Evolutionary conservation across 2,329 filamentous ascomycete genomes (phyloP), one percentile per base, ranked within the genome.

Genomic region (Myriosclerotinia curreyana): DNA sequence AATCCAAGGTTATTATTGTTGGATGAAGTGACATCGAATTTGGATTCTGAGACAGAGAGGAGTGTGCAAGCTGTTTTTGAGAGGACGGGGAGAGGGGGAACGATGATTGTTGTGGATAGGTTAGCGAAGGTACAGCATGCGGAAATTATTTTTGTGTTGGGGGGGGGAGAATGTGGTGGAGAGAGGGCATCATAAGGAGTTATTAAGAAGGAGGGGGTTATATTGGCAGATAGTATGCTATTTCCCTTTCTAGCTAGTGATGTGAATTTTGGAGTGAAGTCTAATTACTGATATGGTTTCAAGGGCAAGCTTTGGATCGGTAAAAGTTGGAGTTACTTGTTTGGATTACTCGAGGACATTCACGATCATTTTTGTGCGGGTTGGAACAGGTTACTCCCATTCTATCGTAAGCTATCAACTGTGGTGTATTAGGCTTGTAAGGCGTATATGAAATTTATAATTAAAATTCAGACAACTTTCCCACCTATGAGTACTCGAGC

Each of bases 41-140:
- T 87, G 0, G 84, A 86, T 67, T 81, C 81, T 4, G 79, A 84
- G 69, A 82, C 79, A 0, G 85, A 87, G 71, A 79, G 83, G 42
- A 73, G 82, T 5, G 80, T 87, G 1, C 83, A 93, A 74, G 79
- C 78, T 1, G 88, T 89, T 0, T 85, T 94, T 71, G 87, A 91
- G 77, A 79, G 79, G 49, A 86, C 85, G 0, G 81, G 81, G 3
- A 79, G 80, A 67, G 83, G 82, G 1, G 91, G 89, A 66, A 86
- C 91, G 1, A 92, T 90, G 69, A 79, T 95, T 5, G 89, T 89
- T 3, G 89, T 95, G 12, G 91, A 94, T 74, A 80, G 90, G 20
- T 79, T 94, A 54, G 87, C 87, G 0, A 94, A 89, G 15, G 86
- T 93, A 22, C 89, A 90, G 75, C 88, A 92, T 69, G 89, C 90